phyloP scores from a whole-genome alignment of 371 early-diverging fungal genomes.

The Mortierella sp. region DNA sequence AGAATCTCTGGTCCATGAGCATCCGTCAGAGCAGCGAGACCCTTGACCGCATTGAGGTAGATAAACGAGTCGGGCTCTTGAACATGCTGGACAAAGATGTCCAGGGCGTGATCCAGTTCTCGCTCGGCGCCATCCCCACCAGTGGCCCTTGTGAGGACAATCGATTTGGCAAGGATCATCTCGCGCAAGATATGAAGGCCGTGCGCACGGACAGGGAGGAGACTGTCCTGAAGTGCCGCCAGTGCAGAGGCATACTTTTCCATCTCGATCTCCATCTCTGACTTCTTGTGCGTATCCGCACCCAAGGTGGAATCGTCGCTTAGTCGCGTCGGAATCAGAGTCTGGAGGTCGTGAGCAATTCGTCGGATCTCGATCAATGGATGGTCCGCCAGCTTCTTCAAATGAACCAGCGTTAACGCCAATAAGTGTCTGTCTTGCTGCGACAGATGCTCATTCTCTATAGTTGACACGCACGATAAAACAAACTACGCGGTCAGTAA shows the following conservation, averaged over 20 bases:
- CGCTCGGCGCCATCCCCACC: slow-evolving; percentile 39
- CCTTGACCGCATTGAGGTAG: slow-evolving; percentile 91
- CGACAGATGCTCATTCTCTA: slow-evolving; percentile 69
- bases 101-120: slow-evolving; percentile 74
- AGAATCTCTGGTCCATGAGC: slow-evolving; percentile 80
- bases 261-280: slow-evolving; percentile 60
- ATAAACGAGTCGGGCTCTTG: slow-evolving; percentile 85
- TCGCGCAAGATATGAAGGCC: slow-evolving; percentile 86
- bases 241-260: slow-evolving; percentile 80
- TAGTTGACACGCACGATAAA: background rate
- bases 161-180: slow-evolving; percentile 74
- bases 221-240: slow-evolving; percentile 80
- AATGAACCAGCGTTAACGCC: slow-evolving; percentile 64
- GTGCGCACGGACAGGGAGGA: slow-evolving; percentile 91
- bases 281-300: slow-evolving; percentile 24
- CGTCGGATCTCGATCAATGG: slow-evolving; percentile 65
- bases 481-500: background rate
- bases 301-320: slow-evolving; percentile 6
- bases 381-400: slow-evolving; percentile 69
- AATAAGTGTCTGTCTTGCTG: slow-evolving; percentile 65
- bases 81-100: slow-evolving; percentile 82
- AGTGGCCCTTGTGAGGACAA: slow-evolving; percentile 61
- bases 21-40: slow-evolving; percentile 86
- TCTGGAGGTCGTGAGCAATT: slow-evolving; percentile 70
- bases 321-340: slow-evolving; percentile 62